Conservation (phyloP, 2,329 filamentous ascomycete species). For the Tolypocladium tundrense region DNA sequence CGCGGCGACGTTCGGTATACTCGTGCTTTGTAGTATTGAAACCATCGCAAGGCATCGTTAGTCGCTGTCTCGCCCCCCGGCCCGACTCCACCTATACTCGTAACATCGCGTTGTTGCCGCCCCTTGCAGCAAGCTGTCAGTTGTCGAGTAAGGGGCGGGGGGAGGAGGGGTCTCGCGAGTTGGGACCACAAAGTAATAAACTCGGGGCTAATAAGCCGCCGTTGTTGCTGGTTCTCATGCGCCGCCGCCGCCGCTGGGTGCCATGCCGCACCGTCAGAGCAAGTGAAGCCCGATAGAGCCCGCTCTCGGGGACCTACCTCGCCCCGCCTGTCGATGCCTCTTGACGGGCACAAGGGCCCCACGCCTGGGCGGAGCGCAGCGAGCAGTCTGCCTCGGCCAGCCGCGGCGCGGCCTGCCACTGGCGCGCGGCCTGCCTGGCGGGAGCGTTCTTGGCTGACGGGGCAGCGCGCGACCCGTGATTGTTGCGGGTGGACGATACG, state of each 20-base stretch:
- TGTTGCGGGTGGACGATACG: background rate
- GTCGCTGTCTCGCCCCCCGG: background rate
- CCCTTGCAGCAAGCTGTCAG: background rate
- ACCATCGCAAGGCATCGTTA: background rate
- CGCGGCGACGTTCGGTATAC: background rate
- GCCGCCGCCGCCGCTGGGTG: background rate
- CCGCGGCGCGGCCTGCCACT: background rate
- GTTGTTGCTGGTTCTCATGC: background rate
- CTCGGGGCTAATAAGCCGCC: background rate
- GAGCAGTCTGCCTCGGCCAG: background rate
- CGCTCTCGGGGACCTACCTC: conserved; percentile 4
- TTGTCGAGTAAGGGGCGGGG: background rate
- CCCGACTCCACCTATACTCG: background rate
- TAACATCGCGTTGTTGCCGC: background rate
- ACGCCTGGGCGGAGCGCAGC: background rate
- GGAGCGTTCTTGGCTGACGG: background rate
- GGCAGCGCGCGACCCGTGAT: too few relatives aligned
- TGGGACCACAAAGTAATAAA: background rate
- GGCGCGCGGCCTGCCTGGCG: background rate
- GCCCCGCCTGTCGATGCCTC: background rate
- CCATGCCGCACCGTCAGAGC: background rate
- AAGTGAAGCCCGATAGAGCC: conserved; percentile 4
- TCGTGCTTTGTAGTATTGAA: background rate
- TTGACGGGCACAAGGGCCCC: background rate
- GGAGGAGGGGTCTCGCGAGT: background rate